These are phyloP conservation scores for Terana coerulea DNA, from an alignment of 768 basidiomycete species.

Conservation along the genomic window DNA sequence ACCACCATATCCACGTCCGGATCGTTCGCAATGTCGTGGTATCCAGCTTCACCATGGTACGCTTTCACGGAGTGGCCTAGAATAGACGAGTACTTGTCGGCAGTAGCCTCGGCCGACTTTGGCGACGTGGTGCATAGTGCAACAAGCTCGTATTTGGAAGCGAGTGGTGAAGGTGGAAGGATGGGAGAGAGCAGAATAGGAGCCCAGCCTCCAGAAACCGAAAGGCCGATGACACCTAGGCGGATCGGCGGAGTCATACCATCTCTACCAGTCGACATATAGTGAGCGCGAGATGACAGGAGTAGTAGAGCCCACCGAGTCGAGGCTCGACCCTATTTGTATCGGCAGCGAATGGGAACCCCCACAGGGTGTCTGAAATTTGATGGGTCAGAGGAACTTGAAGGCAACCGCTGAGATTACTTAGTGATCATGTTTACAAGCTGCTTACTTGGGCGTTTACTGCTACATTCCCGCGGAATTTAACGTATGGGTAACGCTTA, in stretches of 20 bases:
- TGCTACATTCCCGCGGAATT: too few species aligned
- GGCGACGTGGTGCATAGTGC: background rate
- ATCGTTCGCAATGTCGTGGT: background rate
- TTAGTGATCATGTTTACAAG: too few species aligned
- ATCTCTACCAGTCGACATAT: too few species aligned
- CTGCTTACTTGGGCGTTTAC: too few species aligned
- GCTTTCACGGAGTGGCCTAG: background rate
- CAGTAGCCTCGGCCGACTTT: background rate
- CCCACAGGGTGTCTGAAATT: too few species aligned
- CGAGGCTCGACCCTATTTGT: too few species aligned
- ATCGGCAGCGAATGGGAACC: too few species aligned
- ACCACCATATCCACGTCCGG: background rate
- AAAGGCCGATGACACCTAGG: conserved; percentile 23
- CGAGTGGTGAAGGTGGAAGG: background rate
- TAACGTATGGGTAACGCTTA: too few species aligned
- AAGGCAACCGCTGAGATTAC: too few species aligned
- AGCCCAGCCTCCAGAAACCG: background rate
- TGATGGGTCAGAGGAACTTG: too few species aligned
- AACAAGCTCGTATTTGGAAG: background rate
- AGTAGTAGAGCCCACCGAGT: too few species aligned
- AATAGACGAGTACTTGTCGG: background rate
- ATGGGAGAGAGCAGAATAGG: background rate
- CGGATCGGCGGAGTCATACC: background rate
- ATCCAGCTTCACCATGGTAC: background rate
- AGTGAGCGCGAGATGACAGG: too few species aligned